A percentile compares a stretch with the other conserved stretches of the same genome.
phyloP scores from a whole-genome alignment of 495 filamentous ascomycete genomes.

The Penicillium crystallinum region DNA sequence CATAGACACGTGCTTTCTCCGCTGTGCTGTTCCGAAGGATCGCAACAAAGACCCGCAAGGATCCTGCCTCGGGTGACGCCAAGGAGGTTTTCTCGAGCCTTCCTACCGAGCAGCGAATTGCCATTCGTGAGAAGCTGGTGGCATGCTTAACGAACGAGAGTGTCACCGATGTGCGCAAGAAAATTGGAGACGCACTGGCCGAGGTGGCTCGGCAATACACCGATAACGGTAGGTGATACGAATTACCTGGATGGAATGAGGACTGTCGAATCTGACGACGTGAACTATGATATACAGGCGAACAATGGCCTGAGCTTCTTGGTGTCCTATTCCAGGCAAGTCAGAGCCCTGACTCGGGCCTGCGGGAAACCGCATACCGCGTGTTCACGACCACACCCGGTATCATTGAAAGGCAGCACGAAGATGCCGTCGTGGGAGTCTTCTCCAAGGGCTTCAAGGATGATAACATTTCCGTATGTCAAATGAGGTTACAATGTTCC shows the following conservation, averaged over 20 bases:
- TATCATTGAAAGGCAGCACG: constrained; percentile 94
- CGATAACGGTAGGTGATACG: constrained; percentile 66
- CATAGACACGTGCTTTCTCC: constrained; percentile 77
- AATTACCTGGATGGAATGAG: constrained; percentile 2
- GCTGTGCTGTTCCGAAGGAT: constrained; percentile 94
- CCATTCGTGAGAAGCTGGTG: constrained; percentile 77
- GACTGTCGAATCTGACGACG: constrained; percentile 17
- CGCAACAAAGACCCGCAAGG: constrained; percentile 78
- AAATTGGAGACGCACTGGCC: constrained; percentile 93
- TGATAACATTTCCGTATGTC: constrained; percentile 65
- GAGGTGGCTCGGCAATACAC: constrained; percentile 93
- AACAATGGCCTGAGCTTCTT: constrained; percentile 88
- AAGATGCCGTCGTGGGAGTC: constrained; percentile 73
- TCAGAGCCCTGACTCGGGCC: constrained; percentile 70
- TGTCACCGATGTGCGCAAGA: constrained; percentile 72
- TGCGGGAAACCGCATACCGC: constrained; percentile 85
- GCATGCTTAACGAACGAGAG: constrained; percentile 67
- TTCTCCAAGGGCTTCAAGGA: constrained; percentile 93
- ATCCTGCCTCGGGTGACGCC: constrained; percentile 59
- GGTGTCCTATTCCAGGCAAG: constrained; percentile 81
- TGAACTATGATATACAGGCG: constrained; percentile 45
- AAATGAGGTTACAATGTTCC: neutral
- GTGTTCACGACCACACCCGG: constrained; percentile 93
- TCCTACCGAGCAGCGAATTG: constrained; percentile 59
- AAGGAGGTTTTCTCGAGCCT: constrained; percentile 81